Evolutionary conservation across 176 grass and related monocot genomes (phyloP).

Genomic region (Bothriochloa decipiens): DNA sequence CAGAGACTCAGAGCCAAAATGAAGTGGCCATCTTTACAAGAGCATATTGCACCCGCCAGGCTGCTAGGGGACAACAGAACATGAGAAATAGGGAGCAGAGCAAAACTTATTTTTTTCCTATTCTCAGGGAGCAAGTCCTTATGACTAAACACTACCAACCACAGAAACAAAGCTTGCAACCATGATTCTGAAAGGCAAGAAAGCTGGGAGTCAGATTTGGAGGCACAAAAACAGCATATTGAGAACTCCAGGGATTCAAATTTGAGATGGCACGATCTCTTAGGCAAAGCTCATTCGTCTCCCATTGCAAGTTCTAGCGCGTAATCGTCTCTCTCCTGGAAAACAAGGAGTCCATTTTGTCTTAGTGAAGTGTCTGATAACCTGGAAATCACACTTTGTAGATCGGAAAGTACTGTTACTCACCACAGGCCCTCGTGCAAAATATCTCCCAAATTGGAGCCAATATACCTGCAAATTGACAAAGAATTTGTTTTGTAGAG

Average conservation of each 20-base stretch:
- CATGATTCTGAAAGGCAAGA: background rate
- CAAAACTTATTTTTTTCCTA: background rate
- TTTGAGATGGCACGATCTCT: conserved; percentile 16
- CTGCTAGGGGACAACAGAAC: background rate
- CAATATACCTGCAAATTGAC: conserved; percentile 73
- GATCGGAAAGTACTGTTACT: conserved; percentile 42
- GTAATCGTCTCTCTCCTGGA: conserved; percentile 90
- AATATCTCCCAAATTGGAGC: conserved; percentile 98
- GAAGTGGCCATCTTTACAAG: conserved; percentile 20
- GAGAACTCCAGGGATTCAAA: background rate
- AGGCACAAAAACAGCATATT: background rate
- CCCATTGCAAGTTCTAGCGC: conserved; percentile 90
- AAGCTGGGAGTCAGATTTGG: conserved; percentile 16
- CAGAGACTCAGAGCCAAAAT: background rate
- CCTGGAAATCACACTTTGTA: background rate
- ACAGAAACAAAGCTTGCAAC: background rate
- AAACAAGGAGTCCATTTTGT: background rate
- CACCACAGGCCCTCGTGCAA: conserved; percentile 90
- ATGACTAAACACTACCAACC: conserved; percentile 8
- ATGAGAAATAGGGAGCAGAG: background rate
- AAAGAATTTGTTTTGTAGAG: conserved; percentile 11
- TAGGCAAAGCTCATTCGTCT: conserved; percentile 64
- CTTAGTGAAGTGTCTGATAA: background rate
- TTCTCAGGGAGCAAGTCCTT: background rate
- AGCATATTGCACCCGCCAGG: conserved; percentile 7